Percentiles rank a stretch among this genome's conserved stretches.
phyloP scores from a whole-genome alignment of 1,284 basidiomycete genomes.

The Cryptococcus sp. region DNA sequence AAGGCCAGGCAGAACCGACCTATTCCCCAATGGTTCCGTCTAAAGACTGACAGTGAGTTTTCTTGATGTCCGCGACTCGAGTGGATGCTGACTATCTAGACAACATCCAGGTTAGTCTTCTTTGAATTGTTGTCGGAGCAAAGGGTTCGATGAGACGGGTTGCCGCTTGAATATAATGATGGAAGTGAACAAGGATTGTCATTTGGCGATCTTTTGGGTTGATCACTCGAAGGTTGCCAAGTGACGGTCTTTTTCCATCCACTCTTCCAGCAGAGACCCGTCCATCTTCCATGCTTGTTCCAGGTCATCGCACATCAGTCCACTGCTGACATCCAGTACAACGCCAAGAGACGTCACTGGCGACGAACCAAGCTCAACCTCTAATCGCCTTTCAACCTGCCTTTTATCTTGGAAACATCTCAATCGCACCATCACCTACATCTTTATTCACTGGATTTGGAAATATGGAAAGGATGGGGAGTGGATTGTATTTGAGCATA shows the following conservation, averaged over 20 bases:
- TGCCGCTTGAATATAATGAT: background rate
- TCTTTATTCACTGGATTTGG: background rate
- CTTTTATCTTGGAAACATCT: background rate
- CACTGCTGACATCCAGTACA: slow-evolving; percentile 60
- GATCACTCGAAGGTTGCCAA: too few species aligned
- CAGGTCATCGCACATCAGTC: too few species aligned
- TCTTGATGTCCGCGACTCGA: background rate
- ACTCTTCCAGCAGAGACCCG: too few species aligned
- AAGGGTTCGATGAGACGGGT: background rate
- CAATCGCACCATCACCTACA: background rate
- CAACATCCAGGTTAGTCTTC: slow-evolving; percentile 77
- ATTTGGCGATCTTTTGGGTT: background rate
- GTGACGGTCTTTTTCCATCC: too few species aligned
- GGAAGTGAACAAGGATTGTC: background rate
- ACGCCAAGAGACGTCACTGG: slow-evolving; percentile 92
- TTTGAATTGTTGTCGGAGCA: background rate
- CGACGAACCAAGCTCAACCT: slow-evolving; percentile 92
- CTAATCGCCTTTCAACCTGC: slow-evolving; percentile 50
- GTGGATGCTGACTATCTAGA: slow-evolving; percentile 29
- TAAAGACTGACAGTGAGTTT: slow-evolving; percentile 75
- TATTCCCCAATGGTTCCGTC: slow-evolving; percentile 97
- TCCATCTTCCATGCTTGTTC: too few species aligned
- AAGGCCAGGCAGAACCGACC: slow-evolving; percentile 93
- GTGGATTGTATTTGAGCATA: too few species aligned
- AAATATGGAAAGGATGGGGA: background rate